These are phyloP conservation scores for Sordariomycetes sp. DNA, from an alignment of 2,329 filamentous ascomycete species.

Conservation along the genomic window DNA sequence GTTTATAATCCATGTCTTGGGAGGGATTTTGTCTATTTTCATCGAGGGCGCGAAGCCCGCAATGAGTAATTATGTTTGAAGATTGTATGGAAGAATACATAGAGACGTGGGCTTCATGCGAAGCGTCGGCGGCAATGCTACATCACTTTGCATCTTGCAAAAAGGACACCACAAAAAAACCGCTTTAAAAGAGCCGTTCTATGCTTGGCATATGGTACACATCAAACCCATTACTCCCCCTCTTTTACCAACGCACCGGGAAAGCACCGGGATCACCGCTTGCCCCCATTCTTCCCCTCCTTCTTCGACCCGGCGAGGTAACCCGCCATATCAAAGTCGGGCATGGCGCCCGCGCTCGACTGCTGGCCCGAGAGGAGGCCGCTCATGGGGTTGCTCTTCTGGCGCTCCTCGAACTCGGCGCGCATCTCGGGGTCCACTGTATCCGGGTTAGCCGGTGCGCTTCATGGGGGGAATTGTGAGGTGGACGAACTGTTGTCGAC, in stretches of 20 bases:
- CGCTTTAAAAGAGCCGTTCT: not conserved
- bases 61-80: not conserved
- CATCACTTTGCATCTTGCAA: not conserved
- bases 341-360: slow-evolving; percentile 30
- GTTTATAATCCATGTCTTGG: not conserved
- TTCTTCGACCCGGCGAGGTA: slow-evolving; percentile 48
- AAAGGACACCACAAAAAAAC: not conserved
- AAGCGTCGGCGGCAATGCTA: not conserved
- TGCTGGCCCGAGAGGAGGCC: slow-evolving; percentile 34
- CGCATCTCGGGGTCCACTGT: slow-evolving; percentile 94
- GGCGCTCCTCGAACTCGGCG: slow-evolving; percentile 84
- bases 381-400: slow-evolving; percentile 62
- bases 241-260: too few relatives aligned
- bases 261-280: slow-evolving; percentile 18
- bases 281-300: slow-evolving; percentile 22
- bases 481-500: slow-evolving; percentile 79
- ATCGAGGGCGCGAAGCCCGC: not conserved
- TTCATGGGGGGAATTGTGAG: not conserved
- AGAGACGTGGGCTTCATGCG: not conserved
- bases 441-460: not conserved
- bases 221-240: not conserved
- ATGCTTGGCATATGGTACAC: not conserved
- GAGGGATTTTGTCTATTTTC: not conserved
- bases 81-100: not conserved
- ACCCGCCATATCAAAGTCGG: slow-evolving; percentile 51